Evolutionary conservation across 306 rosid species (phyloP).

Genomic region (Quercus wislizeni): DNA sequence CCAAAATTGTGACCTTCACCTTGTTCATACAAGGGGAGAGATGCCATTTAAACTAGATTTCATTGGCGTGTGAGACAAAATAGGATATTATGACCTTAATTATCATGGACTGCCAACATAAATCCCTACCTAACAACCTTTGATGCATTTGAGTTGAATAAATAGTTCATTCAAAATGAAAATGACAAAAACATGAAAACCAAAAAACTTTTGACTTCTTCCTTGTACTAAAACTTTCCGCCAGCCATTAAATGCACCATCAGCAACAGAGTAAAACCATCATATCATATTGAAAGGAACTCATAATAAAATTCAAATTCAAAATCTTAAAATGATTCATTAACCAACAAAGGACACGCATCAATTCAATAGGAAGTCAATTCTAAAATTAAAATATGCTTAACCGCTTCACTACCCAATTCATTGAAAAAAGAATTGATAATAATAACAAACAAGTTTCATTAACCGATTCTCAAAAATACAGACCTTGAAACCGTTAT

Average conservation of each 20-base stretch:
- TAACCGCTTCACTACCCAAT: background rate
- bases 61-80: too few relatives aligned
- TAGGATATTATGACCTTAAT: background rate
- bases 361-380: background rate
- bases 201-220: background rate
- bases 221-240: background rate
- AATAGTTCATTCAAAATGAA: background rate
- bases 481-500: conserved; percentile 85
- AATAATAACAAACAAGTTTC: too few relatives aligned
- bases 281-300: background rate
- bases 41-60: too few relatives aligned
- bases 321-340: background rate
- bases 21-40: too few relatives aligned
- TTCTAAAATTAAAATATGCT: background rate
- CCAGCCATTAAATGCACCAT: background rate
- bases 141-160: background rate
- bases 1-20: too few relatives aligned
- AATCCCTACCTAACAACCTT: too few relatives aligned
- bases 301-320: background rate
- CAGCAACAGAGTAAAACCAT: background rate
- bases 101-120: background rate
- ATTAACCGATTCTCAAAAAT: too few relatives aligned
- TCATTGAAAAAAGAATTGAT: too few relatives aligned
- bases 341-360: background rate
- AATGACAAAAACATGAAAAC: too few relatives aligned